A percentile compares a stretch with the other conserved stretches of the same genome.
phyloP scores from a whole-genome alignment of 768 basidiomycete species.

The Lyophyllum semitale region DNA sequence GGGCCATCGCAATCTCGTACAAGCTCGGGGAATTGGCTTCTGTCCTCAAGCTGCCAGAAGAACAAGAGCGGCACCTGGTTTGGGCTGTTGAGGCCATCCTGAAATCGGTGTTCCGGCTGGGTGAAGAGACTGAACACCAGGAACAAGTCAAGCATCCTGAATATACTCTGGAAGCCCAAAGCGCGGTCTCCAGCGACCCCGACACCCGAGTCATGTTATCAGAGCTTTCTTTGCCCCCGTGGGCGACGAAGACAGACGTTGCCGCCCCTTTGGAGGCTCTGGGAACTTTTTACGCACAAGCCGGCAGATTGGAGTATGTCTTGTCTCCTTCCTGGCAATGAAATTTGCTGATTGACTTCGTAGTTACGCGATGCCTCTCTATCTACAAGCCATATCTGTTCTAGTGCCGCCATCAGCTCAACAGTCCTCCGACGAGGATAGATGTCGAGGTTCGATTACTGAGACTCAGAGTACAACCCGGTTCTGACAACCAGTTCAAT shows the following conservation, averaged over 20 bases:
- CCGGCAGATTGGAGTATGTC: slow-evolving; percentile 58
- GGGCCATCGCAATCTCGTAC: slow-evolving; percentile 41
- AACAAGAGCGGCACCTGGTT: slow-evolving; percentile 45
- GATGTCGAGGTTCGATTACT: slow-evolving; percentile 54
- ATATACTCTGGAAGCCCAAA: not conserved
- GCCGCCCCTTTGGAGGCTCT: slow-evolving; percentile 71
- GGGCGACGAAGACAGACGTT: slow-evolving; percentile 61
- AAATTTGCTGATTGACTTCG: slow-evolving; percentile 2
- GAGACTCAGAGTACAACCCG: not conserved
- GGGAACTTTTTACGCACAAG: slow-evolving; percentile 58
- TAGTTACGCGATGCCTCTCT: slow-evolving; percentile 67
- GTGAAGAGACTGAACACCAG: slow-evolving; percentile 8
- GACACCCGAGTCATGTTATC: slow-evolving; percentile 38
- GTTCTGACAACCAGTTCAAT: not conserved
- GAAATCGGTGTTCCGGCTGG: slow-evolving; percentile 30
- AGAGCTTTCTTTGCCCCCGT: slow-evolving; percentile 58
- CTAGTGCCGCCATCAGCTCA: slow-evolving; percentile 52
- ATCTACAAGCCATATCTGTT: slow-evolving; percentile 64
- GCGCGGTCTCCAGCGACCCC: slow-evolving; percentile 9
- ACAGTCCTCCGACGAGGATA: slow-evolving; percentile 44
- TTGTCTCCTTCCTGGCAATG: not conserved
- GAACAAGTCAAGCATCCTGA: no score
- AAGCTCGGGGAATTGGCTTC: slow-evolving; percentile 46
- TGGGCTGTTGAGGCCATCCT: slow-evolving; percentile 47
- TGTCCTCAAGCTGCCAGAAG: slow-evolving; percentile 31